Base-by-base conservation (phyloP, 768 basidiomycete genomes). In the Xerocomellus dryophilus region DNA sequence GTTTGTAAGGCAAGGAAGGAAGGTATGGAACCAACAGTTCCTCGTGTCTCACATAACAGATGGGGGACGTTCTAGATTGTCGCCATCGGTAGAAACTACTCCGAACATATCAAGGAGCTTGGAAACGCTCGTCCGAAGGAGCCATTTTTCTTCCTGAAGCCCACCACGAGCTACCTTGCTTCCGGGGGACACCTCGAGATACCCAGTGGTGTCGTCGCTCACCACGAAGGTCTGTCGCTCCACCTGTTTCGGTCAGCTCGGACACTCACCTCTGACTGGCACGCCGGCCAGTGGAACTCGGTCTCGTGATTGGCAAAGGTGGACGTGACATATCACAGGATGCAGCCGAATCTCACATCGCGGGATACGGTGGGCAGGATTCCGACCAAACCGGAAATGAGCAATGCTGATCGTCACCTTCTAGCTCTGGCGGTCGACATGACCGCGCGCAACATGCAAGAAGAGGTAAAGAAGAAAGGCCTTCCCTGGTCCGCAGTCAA, bases 71-170 rank as follows among this genome's bases (percentile, higher is more conserved):
- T 27, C 32, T 50, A 93, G 89, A 95, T 98, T 62, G 87, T 98
- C 34, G 95, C 93, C 34, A 98, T 98, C 54, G 96, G 96, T 32
- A 83, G 96, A 54, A 98, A 97, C 76, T 97, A 96, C 70, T 83
- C 81, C 6, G 90, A 90, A 32, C 95, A 97, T 61, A 86, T 87
- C 68, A 93, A 90, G 71, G 97, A 99, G 66, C 80, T 98, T 34
- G 87, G 85, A 65, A 98, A 98, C 68, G 75, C 88, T 6, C 54
- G 38, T 27, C 95, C 96, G 0, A 90, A 85, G 68, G 95, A 98
- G 66, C 97, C 97, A 0, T 98, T 99, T 79, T 95, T 98, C 81
- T 99, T 99, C 77, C 74, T 98, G 25, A 99, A 99, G 73, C 97
- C 96, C 8, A 98, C 97, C 5, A 85, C 88, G 12, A 92, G 88